Base-by-base conservation (phyloP, 208 protist species). In the Porcisia deanei region DNA sequence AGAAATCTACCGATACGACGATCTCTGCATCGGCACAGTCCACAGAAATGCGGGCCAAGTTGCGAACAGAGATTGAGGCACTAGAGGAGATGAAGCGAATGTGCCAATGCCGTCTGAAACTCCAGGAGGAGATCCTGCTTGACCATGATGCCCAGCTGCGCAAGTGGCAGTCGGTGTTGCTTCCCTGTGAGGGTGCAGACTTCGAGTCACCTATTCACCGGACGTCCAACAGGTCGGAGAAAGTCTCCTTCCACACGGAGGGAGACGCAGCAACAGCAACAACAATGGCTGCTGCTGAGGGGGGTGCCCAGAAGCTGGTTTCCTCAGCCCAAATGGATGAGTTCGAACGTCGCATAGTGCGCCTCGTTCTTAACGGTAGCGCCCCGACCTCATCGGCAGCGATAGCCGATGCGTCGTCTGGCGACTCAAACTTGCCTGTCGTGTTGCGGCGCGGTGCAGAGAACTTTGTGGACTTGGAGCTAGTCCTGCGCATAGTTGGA, bases 401-500 rank as follows among this genome's bases (percentile, higher is more conserved):
- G 63, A 49, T 9, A n/a, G 43, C 16, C 6, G 34, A 47, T 43
- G 34, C 30, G 43, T 3, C 68, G 4, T 3, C 68, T 9, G 68
- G 52, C 2, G 52, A 39, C 39, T 59, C 52, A 8, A 39, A 60
- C 10, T 61, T 95, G 18, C 84, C 91, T 25, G 8, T 90, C 25
- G 83, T 93, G 30, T 73, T 95, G 22, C 80, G 87, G 20, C 77
- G 87, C 30, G 91, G 91, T 10, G 80, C 92, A n/a, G 86, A 76
- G 8, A 87, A 86, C 80, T 93, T 95, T 71, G 80, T 80, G 7
- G 77, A 72, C 16, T 52, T 95, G 68, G 91, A 95, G 59, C 70
- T 95, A 14, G 80, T 92, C 9, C 74, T 87, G 54, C 54, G 63
- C 55, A 65, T 61, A 61, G 2, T 55, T 5, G 30, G 49, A 16